Evolutionary conservation across 306 rosid species (phyloP).

Genomic region (Fragaria iinumae): DNA sequence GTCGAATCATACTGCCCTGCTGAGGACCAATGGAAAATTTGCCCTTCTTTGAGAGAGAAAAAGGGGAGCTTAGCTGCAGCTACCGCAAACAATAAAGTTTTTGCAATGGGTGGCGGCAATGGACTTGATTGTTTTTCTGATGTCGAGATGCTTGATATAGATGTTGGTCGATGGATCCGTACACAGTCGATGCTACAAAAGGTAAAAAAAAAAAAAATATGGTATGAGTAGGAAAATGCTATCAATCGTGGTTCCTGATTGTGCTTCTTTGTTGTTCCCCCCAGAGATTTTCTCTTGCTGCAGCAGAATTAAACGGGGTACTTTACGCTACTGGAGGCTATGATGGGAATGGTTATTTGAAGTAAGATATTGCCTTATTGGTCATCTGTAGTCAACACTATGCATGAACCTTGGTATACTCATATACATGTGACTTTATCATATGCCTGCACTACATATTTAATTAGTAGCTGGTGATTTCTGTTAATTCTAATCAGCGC

Average conservation of each 20-base stretch:
- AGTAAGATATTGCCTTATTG: slow-evolving; percentile 41
- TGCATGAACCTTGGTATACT: neutral
- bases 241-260: slow-evolving; percentile 14
- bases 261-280: slow-evolving; percentile 23
- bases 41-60: slow-evolving; percentile 61
- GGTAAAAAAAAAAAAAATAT: slow-evolving; percentile 35
- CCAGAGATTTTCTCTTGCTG: slow-evolving; percentile 55
- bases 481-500: neutral
- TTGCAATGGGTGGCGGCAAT: slow-evolving; percentile 53
- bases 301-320: slow-evolving; percentile 43
- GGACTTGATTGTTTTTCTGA: slow-evolving; percentile 39
- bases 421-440: neutral
- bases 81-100: slow-evolving; percentile 40
- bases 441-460: neutral
- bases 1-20: slow-evolving; percentile 68
- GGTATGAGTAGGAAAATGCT: neutral
- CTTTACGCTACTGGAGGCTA: slow-evolving; percentile 57
- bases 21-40: slow-evolving; percentile 52
- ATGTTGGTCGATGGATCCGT: slow-evolving; percentile 59
- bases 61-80: slow-evolving; percentile 73
- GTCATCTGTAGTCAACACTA: neutral
- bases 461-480: neutral
- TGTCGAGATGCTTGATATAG: slow-evolving; percentile 65
- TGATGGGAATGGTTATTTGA: slow-evolving; percentile 50
- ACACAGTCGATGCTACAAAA: slow-evolving; percentile 51